phyloP scores from a whole-genome alignment of 83 land plant genomes.

The Diphasiastrum complanatum region DNA sequence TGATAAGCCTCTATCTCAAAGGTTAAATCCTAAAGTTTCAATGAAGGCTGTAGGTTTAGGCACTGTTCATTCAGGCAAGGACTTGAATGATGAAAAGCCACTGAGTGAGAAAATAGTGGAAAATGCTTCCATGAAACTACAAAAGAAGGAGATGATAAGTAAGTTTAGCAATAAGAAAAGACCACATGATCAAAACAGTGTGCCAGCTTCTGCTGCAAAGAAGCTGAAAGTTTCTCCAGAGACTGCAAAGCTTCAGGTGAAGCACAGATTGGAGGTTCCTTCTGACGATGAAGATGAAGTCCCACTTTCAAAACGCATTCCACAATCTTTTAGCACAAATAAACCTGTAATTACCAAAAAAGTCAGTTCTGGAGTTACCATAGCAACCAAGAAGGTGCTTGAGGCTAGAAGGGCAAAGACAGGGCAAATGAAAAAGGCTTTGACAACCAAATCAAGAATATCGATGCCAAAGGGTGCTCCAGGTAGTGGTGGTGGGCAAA shows the following conservation, averaged over 20 bases:
- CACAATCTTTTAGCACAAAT: neutral
- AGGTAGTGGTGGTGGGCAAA: slow-evolving; percentile 77
- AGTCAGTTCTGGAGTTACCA: slow-evolving; percentile 16
- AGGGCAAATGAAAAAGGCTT: too few relatives aligned
- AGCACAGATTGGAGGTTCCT: slow-evolving; percentile 1
- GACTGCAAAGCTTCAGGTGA: too few relatives aligned
- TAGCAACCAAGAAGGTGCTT: too few relatives aligned
- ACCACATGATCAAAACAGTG: neutral
- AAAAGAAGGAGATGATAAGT: too few relatives aligned
- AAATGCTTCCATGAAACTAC: too few relatives aligned
- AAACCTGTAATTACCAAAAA: slow-evolving; percentile 8
- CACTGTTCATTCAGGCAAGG: neutral
- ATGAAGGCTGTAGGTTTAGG: slow-evolving; percentile 6
- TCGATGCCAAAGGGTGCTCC: slow-evolving; percentile 21
- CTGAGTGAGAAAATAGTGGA: too few relatives aligned
- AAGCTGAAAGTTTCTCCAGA: too few relatives aligned
- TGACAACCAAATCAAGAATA: too few relatives aligned
- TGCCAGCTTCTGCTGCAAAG: slow-evolving; percentile 4
- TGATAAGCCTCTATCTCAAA: too few relatives aligned
- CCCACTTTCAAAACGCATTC: slow-evolving; percentile 19
- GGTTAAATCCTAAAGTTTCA: too few relatives aligned
- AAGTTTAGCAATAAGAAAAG: neutral
- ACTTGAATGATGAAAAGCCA: slow-evolving; percentile 15
- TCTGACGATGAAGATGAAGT: slow-evolving; percentile 25
- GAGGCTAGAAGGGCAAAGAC: too few relatives aligned